These are phyloP conservation scores for Stemphylium lycopersici DNA, from an alignment of 2,329 filamentous ascomycete genomes.

Conservation along the genomic window DNA sequence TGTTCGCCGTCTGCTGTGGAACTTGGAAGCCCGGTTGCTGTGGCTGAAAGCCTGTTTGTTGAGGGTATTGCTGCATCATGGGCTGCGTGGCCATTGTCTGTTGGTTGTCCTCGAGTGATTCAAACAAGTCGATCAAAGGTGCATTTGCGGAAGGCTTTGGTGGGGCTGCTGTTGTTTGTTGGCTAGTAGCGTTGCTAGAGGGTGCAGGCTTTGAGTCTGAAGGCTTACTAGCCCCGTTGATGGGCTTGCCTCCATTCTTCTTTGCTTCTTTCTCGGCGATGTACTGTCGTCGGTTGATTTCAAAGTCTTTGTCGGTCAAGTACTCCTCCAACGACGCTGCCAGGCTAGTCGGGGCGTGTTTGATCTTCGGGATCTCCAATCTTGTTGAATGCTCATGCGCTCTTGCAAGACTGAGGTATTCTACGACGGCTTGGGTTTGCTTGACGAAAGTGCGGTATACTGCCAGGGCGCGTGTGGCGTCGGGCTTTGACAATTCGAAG, in stretches of 20 bases:
- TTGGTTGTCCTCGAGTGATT: conserved; percentile 43
- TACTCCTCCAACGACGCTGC: conserved; percentile 93
- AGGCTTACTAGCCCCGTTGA: conserved; percentile 47
- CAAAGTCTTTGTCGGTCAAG: conserved; percentile 91
- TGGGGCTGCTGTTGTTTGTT: conserved; percentile 27
- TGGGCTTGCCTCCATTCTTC: conserved; percentile 54
- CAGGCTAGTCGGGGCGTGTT: conserved; percentile 92
- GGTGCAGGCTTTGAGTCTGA: conserved; percentile 41
- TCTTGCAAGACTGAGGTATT: conserved; percentile 84
- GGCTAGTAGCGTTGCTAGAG: conserved; percentile 32
- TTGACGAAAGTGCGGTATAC: conserved; percentile 92
- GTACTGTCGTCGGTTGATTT: conserved; percentile 90
- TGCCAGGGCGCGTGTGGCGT: conserved; percentile 87
- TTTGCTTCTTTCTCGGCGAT: conserved; percentile 83
- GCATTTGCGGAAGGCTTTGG: conserved; percentile 27
- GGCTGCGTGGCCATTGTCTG: conserved; percentile 45
- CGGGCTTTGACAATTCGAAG: conserved; percentile 95
- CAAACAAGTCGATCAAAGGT: conserved; percentile 45
- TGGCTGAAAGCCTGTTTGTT: conserved; percentile 36
- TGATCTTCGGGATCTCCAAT: conserved; percentile 93
- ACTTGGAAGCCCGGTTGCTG: conserved; percentile 32
- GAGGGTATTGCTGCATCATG: conserved; percentile 43
- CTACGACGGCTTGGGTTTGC: conserved; percentile 91
- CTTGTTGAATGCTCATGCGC: conserved; percentile 91
- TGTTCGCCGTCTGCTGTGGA: conserved; percentile 51